Evolutionary conservation across 768 basidiomycete species (phyloP).

Genomic region (Fomitopsis pulvina): DNA sequence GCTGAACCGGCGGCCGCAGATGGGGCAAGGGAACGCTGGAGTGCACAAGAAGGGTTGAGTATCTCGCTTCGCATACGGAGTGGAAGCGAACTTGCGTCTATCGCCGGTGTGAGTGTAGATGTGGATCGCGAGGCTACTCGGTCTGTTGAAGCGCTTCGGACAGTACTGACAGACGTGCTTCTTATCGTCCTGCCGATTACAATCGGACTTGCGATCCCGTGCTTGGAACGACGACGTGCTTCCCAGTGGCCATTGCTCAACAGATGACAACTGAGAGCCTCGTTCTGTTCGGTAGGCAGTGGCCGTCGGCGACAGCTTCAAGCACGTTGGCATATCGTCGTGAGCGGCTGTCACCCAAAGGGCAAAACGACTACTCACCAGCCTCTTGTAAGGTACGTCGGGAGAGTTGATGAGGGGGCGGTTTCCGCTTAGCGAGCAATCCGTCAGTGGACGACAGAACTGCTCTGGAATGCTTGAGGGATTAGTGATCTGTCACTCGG

Average conservation of each 20-base stretch:
- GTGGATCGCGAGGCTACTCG: constrained; percentile 59
- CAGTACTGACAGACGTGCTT: constrained; percentile 24
- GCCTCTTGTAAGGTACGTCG: neutral
- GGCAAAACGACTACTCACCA: neutral
- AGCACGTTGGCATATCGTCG: no score
- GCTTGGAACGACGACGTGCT: no score
- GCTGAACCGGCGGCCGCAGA: constrained; percentile 73
- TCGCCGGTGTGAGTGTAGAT: constrained; percentile 62
- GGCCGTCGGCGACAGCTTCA: no score
- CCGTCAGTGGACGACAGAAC: neutral
- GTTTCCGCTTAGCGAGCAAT: neutral
- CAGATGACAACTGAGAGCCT: no score
- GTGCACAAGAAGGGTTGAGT: neutral
- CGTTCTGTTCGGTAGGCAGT: no score
- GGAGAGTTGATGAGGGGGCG: neutral
- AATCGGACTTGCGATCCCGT: neutral
- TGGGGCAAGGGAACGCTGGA: constrained; percentile 68
- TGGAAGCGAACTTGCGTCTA: constrained; percentile 42
- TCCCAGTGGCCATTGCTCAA: no score
- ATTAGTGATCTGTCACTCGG: neutral
- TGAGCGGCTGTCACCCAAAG: no score
- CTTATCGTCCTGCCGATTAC: constrained; percentile 1
- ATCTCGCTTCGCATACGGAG: neutral
- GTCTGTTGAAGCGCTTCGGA: constrained; percentile 57
- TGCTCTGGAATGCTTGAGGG: neutral